Conservation (phyloP, 78 protist genomes). For the Cavenderia fasciculata region DNA sequence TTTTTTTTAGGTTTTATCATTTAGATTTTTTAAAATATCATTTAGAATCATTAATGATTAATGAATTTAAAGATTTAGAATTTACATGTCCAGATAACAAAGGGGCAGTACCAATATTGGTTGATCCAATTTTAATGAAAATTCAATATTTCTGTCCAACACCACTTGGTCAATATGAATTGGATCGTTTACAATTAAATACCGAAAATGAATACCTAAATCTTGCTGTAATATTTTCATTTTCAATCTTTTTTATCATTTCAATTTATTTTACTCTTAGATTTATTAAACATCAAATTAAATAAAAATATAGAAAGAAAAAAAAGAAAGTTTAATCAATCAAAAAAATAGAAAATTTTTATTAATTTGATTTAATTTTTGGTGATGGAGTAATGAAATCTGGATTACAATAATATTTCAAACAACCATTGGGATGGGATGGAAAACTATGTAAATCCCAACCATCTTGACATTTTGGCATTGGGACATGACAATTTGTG, state of each 20-base stretch:
- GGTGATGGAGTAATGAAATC: too few species aligned
- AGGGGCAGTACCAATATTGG: slow-evolving; percentile 50
- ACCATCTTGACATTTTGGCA: too few species aligned
- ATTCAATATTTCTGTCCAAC: slow-evolving; percentile 31
- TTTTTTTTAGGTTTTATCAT: too few species aligned
- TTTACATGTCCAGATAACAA: slow-evolving; percentile 49
- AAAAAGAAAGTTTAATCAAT: too few species aligned
- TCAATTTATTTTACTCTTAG: slow-evolving; percentile 11
- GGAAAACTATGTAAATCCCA: too few species aligned
- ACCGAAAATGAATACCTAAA: background rate
- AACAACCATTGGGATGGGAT: too few species aligned
- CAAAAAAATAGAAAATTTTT: too few species aligned
- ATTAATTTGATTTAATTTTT: too few species aligned
- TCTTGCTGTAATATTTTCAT: slow-evolving; percentile 6
- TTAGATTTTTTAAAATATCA: slow-evolving; percentile 26
- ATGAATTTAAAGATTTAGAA: slow-evolving; percentile 32
- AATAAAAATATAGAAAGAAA: too few species aligned
- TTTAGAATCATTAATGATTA: slow-evolving; percentile 17
- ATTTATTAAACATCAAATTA: slow-evolving; percentile 64
- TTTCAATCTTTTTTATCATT: background rate
- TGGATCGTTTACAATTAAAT: background rate
- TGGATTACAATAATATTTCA: too few species aligned
- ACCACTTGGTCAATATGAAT: slow-evolving; percentile 4
- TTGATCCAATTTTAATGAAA: background rate
- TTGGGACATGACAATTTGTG: too few species aligned